These are phyloP conservation scores for Tolypocladium tropicale DNA, from an alignment of 2,329 filamentous ascomycete genomes.

Conservation along the genomic window DNA sequence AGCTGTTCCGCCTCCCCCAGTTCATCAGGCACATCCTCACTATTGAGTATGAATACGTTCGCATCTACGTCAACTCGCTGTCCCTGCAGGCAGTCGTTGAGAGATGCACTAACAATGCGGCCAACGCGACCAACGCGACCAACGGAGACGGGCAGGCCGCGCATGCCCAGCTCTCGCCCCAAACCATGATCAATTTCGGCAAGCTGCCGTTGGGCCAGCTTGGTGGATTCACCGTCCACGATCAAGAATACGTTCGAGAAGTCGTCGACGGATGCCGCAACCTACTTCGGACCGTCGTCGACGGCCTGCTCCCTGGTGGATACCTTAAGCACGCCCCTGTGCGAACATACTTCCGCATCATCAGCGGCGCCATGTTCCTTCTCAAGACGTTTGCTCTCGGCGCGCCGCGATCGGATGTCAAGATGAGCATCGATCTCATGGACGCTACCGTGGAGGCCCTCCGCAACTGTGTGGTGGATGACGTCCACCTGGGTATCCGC, in stretches of 20 bases:
- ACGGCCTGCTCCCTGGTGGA: slow-evolving; percentile 62
- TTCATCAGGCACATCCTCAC: slow-evolving; percentile 67
- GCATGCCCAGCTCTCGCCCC: slow-evolving; percentile 39
- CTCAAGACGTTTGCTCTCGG: slow-evolving; percentile 78
- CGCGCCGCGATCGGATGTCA: slow-evolving; percentile 67
- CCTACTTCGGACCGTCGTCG: slow-evolving; percentile 66
- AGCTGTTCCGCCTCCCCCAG: slow-evolving; percentile 59
- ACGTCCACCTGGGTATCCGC: slow-evolving; percentile 74
- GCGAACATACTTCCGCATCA: slow-evolving; percentile 77
- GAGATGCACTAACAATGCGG: slow-evolving; percentile 70
- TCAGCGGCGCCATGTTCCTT: slow-evolving; percentile 75
- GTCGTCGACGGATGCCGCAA: slow-evolving; percentile 71
- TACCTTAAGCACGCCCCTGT: slow-evolving; percentile 78
- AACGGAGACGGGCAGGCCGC: slow-evolving; percentile 20
- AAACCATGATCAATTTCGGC: slow-evolving; percentile 55
- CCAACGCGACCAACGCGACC: slow-evolving; percentile 28
- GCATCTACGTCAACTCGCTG: slow-evolving; percentile 89
- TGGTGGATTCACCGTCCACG: slow-evolving; percentile 52
- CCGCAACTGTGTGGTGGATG: slow-evolving; percentile 70
- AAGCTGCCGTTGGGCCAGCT: slow-evolving; percentile 54
- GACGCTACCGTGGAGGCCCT: slow-evolving; percentile 65
- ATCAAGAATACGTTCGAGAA: slow-evolving; percentile 64
- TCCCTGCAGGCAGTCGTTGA: slow-evolving; percentile 92
- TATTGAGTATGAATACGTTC: slow-evolving; percentile 92
- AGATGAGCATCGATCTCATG: slow-evolving; percentile 64